Base-by-base conservation (phyloP, 176 grass and related monocot species). In the Oryza meridionalis region DNA sequence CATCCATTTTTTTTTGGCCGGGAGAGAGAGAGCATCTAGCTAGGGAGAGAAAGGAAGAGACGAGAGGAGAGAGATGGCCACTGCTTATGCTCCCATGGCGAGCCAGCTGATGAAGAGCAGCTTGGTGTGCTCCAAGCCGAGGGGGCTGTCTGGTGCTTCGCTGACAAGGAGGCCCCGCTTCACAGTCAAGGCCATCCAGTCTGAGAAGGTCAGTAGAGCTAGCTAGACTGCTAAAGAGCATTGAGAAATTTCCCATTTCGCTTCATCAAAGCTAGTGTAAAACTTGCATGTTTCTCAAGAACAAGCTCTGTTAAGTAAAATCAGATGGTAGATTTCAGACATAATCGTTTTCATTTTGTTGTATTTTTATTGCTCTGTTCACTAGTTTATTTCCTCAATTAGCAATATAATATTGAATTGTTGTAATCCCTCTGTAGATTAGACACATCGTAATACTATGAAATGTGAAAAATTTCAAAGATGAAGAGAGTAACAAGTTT, bases 1-100 rank as follows among this genome's bases (percentile, higher is more conserved):
- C 33, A 35, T 35, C 33, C 33, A 5, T 35, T 35, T 35, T 35
- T 35, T 35, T 35, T 35, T 35, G 33, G 33, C 33, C 3, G 33
- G 33, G 33, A 35, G 33, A 11, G 33, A 11, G 12, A 67, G 22
- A 73, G 1, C 3, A 31, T 31, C 29, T 31, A 59, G 55, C 6
- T 9, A 59, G 19, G 2, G 55, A 59, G 55, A 59, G 55, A 62
- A 65, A 50, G 4, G 2, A 14, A 65, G 78, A 47, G 9, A 40
- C 38, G 7, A 21, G 32, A 12, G 4, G 3, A 44, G 9, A 21
- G 74, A 82, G 21, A 97, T 98, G 93, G 96, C 93, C 19, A 83
- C 93, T 2, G 96, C 93, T 2, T 93, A 90, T 67, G 92, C 95
- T 29, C 88, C 96, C 51, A 95, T 98, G 80, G 96, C 89, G 66